Percentiles rank a stretch among this genome's conserved stretches.
Conservation (phyloP, 257 asterid species). For the Solanum appendiculatum region DNA sequence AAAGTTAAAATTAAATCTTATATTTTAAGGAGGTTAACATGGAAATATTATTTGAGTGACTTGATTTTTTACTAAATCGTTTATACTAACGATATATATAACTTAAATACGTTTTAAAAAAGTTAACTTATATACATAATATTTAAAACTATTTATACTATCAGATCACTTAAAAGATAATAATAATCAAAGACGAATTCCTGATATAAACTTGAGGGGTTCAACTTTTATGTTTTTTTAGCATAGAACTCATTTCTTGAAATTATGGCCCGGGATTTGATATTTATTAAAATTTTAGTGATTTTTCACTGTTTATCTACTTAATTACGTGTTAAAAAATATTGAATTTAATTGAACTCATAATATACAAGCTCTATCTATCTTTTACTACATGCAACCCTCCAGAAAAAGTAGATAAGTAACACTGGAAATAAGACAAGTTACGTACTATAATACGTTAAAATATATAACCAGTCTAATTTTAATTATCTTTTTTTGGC, state of each 20-base stretch:
- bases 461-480: not conserved
- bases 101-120: no score
- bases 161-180: not conserved
- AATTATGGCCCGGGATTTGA: not conserved
- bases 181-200: not conserved
- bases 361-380: accelerated
- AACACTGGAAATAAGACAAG: not conserved
- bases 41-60: no score
- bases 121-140: no score
- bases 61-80: no score
- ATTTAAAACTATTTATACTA: not conserved
- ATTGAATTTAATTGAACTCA: no score
- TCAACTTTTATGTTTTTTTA: not conserved
- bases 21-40: not conserved
- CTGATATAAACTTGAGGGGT: not conserved
- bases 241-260: not conserved
- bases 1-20: no score
- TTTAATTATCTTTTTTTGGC: not conserved
- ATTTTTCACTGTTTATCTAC: not conserved
- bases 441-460: not conserved
- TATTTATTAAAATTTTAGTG: not conserved
- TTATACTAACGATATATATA: no score
- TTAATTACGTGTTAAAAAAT: not conserved
- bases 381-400: not conserved
- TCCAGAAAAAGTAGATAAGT: not conserved